Conservation (phyloP, 345 rosid genomes). For the Gossypium raimondii region DNA sequence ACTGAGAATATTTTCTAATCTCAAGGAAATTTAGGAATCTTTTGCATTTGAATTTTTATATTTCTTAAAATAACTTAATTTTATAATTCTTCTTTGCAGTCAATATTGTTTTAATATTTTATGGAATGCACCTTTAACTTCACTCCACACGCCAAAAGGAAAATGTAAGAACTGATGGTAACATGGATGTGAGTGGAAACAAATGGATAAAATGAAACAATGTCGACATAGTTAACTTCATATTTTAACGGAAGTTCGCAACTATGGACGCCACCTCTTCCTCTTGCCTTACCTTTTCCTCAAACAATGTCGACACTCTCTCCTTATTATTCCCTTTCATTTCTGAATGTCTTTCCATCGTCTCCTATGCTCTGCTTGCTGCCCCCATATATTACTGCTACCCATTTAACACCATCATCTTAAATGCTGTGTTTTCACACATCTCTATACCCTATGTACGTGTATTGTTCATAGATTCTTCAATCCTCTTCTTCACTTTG, state of each 20-base stretch:
- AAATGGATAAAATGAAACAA: background rate
- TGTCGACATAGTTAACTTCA: slow-evolving; percentile 10
- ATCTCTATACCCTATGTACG: background rate
- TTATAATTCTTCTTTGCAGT: too few relatives aligned
- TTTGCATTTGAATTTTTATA: too few relatives aligned
- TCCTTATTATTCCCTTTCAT: background rate
- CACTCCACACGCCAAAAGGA: background rate
- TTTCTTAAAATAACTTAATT: too few relatives aligned
- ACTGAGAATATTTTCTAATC: too few relatives aligned
- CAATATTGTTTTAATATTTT: background rate
- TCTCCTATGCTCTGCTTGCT: background rate
- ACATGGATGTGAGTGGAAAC: background rate
- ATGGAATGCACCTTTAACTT: background rate
- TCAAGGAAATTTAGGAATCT: too few relatives aligned
- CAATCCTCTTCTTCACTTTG: background rate
- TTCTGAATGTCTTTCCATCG: background rate
- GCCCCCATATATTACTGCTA: background rate
- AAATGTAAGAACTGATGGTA: background rate
- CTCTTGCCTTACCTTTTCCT: background rate
- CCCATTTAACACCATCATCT: background rate
- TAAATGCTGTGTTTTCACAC: too few relatives aligned
- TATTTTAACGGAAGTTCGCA: background rate
- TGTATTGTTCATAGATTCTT: background rate
- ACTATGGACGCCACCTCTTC: background rate
- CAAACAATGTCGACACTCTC: slow-evolving; percentile 22